Evolutionary conservation across 2,329 filamentous ascomycete species (phyloP).

Genomic region (Didymella sp.): DNA sequence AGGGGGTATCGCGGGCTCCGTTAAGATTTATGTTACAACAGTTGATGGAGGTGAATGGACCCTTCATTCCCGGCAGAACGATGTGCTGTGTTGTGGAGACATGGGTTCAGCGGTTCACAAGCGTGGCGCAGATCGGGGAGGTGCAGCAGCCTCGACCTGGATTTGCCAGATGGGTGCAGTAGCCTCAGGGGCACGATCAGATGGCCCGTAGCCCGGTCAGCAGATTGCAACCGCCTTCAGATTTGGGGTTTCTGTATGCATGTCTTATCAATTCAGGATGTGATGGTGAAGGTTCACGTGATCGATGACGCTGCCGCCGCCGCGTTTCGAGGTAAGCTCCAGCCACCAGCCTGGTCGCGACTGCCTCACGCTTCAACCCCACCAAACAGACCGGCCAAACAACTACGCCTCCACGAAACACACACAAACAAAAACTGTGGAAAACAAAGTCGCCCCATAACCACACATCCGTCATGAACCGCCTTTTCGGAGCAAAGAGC

Average conservation of each 20-base stretch:
- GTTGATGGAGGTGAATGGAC: slow-evolving; percentile 20
- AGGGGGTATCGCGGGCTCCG: slow-evolving; percentile 7
- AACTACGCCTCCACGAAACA: neutral
- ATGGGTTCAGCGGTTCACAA: slow-evolving; percentile 18
- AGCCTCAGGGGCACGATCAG: slow-evolving; percentile 15
- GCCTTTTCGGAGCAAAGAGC: slow-evolving; percentile 89
- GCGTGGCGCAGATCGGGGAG: slow-evolving; percentile 20
- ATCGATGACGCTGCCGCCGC: slow-evolving; percentile 16
- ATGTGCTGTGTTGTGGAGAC: slow-evolving; percentile 17
- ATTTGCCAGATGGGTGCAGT: slow-evolving; percentile 12
- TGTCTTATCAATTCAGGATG: neutral
- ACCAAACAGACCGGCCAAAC: slow-evolving; percentile 7
- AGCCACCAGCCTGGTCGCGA: slow-evolving; percentile 18
- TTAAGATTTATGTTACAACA: slow-evolving; percentile 13
- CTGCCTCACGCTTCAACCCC: slow-evolving; percentile 19
- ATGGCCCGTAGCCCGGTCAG: slow-evolving; percentile 9
- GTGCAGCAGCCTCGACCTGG: slow-evolving; percentile 15
- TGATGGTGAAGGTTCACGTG: slow-evolving; percentile 6
- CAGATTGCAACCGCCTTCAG: neutral
- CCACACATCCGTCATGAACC: slow-evolving; percentile 77
- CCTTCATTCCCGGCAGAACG: slow-evolving; percentile 17
- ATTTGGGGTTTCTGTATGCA: neutral
- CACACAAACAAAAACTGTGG: too few species aligned
- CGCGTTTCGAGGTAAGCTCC: slow-evolving; percentile 15
- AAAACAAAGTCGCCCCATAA: too few species aligned